Evolutionary conservation across 257 asterid genomes (phyloP).

Genomic region (Striga asiatica): DNA sequence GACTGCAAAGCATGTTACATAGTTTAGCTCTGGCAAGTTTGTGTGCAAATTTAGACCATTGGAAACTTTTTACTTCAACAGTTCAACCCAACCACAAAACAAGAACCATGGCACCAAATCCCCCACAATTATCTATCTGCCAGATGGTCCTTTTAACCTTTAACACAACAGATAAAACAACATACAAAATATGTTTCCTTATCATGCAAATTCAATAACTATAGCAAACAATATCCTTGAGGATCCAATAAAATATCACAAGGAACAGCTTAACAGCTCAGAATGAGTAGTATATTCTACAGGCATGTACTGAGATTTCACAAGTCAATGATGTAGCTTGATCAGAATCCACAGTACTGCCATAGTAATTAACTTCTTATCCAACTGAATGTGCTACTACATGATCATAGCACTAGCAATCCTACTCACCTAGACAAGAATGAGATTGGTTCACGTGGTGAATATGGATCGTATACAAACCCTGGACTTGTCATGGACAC

Average conservation of each 20-base stretch:
- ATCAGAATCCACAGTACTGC: too few species aligned
- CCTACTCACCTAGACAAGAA: constrained; percentile 60
- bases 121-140: background rate
- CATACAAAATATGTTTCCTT: background rate
- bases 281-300: constrained; percentile 6
- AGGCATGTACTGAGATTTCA: too few species aligned
- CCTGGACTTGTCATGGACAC: constrained; percentile 77
- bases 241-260: background rate
- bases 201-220: background rate
- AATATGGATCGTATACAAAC: constrained; percentile 68
- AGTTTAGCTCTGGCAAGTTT: background rate
- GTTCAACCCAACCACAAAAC: background rate
- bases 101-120: background rate
- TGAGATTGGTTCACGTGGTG: constrained; percentile 50
- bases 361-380: too few species aligned
- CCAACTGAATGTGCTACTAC: background rate
- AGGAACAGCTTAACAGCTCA: background rate
- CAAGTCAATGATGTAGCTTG: too few species aligned
- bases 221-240: background rate
- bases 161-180: background rate
- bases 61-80: background rate
- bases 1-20: background rate
- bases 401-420: constrained; percentile 3
- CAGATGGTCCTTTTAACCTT: constrained; percentile 1
- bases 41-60: background rate